Evolutionary conservation across 345 rosid genomes (phyloP).

Genomic region (Trapa incisa): DNA sequence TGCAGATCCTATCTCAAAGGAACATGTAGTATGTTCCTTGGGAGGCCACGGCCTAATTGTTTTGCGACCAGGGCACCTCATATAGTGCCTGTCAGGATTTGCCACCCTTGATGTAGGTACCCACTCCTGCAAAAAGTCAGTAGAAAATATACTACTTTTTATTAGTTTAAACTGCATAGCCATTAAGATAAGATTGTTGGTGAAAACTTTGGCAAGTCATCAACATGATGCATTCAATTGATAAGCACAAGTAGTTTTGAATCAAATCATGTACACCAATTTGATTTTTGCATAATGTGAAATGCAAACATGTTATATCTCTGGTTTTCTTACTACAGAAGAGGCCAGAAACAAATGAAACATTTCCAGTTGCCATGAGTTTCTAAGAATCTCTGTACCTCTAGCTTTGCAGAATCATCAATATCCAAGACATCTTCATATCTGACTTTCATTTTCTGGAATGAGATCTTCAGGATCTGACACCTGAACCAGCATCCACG

Average conservation of each 20-base stretch:
- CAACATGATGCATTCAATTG: too few relatives aligned
- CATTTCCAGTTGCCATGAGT: background rate
- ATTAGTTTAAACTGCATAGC: too few relatives aligned
- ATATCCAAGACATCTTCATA: conserved; percentile 30
- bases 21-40: background rate
- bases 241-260: too few relatives aligned
- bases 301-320: too few relatives aligned
- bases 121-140: conserved; percentile 32
- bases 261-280: too few relatives aligned
- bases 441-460: conserved; percentile 22
- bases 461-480: conserved; percentile 17
- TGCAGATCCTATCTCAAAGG: conserved; percentile 23
- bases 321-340: too few relatives aligned
- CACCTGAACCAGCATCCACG: conserved; percentile 53
- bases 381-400: conserved; percentile 18
- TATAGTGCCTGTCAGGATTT: conserved; percentile 30
- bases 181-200: background rate
- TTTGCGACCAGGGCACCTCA: conserved; percentile 30
- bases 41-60: conserved; percentile 32
- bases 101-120: conserved; percentile 23
- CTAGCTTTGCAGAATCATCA: conserved; percentile 24
- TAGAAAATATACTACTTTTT: too few relatives aligned
- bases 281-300: too few relatives aligned
- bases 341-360: too few relatives aligned
- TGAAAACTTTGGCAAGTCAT: too few relatives aligned